Conservation (phyloP, 1,139 yeast genomes). For the Zygoascus hellenicus region DNA sequence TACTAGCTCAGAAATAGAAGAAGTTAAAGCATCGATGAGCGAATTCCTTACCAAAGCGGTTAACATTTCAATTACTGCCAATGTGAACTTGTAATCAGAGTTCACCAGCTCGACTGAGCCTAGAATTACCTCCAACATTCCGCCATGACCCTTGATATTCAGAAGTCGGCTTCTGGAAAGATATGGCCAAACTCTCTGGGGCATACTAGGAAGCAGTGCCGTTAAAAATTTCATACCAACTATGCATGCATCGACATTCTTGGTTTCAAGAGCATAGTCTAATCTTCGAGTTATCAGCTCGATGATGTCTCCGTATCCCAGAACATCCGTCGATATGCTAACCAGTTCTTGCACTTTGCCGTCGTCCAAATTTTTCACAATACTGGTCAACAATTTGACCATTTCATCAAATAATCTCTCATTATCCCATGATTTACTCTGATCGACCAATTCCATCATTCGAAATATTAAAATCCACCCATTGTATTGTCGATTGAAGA, state of each 20-base stretch:
- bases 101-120: constrained; percentile 70
- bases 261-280: constrained; percentile 59
- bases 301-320: constrained; percentile 62
- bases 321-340: constrained; percentile 25
- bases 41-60: constrained; percentile 52
- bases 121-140: constrained; percentile 54
- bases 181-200: constrained; percentile 76
- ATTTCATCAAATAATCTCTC: constrained; percentile 34
- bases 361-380: constrained; percentile 42
- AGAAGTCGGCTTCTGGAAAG: constrained; percentile 61
- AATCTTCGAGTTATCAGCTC: constrained; percentile 60
- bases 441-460: constrained; percentile 54
- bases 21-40: constrained; percentile 27
- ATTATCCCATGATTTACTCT: constrained; percentile 33
- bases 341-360: constrained; percentile 41
- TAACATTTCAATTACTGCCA: constrained; percentile 51
- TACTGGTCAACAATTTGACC: constrained; percentile 46
- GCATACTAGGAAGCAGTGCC: constrained; percentile 44
- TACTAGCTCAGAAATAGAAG: background rate
- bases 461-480: constrained; percentile 89
- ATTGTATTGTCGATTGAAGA: constrained; percentile 66
- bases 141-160: constrained; percentile 64
- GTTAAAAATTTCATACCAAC: constrained; percentile 49
- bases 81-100: constrained; percentile 62
- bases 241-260: constrained; percentile 45